A percentile compares a stretch with the other conserved stretches of the same genome.
Evolutionary conservation across 2,329 filamentous ascomycete species (phyloP).

Genomic region (Fusarium algeriense): DNA sequence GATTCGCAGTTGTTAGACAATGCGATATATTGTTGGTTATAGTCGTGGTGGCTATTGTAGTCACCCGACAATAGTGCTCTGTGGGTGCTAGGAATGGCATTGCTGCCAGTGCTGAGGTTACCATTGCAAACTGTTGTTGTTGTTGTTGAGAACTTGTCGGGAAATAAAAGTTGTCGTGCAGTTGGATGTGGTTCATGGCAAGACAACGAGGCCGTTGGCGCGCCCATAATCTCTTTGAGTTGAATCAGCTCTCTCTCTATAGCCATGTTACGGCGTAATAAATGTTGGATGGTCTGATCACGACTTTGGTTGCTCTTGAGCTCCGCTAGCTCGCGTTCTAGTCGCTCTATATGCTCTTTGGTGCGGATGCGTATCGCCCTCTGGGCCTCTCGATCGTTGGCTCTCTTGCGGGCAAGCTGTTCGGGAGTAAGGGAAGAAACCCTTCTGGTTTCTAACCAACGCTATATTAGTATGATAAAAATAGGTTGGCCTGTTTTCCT

Average conservation of each 20-base stretch:
- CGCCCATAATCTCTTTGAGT: neutral
- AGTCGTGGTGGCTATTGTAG: neutral
- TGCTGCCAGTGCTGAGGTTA: neutral
- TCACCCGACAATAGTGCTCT: neutral
- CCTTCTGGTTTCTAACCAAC: neutral
- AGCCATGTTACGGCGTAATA: neutral
- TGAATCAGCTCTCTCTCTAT: neutral
- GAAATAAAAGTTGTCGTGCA: neutral
- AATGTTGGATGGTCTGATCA: neutral
- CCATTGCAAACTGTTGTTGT: neutral
- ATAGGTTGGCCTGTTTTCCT: neutral
- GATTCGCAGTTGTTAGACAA: neutral
- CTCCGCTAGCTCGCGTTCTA: neutral
- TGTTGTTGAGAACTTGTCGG: neutral
- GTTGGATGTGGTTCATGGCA: neutral
- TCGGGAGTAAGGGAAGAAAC: neutral
- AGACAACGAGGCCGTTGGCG: neutral
- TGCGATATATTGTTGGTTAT: neutral
- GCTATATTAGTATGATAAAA: neutral
- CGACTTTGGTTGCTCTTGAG: neutral
- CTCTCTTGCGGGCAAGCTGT: neutral
- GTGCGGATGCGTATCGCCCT: neutral
- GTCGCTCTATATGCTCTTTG: neutral
- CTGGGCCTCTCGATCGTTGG: neutral
- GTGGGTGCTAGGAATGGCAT: neutral